Percentiles rank a stretch among this genome's conserved stretches.
phyloP scores from a whole-genome alignment of 2,329 filamentous ascomycete species.

The Cryphonectria radicalis region DNA sequence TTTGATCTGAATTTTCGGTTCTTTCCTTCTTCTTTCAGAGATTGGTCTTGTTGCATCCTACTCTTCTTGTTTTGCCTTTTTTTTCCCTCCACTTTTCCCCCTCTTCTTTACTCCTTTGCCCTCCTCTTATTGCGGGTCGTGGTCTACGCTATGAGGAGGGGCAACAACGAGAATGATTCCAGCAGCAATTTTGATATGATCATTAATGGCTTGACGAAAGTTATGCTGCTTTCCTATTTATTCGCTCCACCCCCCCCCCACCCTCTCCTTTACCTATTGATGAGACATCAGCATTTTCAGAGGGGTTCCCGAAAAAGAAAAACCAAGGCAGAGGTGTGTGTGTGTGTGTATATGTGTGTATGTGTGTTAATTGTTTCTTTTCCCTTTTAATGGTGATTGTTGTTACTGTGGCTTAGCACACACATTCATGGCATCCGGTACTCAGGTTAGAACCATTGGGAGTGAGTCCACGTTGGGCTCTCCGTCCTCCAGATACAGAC shows the following conservation, averaged over 20 bases:
- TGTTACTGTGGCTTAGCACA: neutral
- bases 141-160: neutral
- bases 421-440: neutral
- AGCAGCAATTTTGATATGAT: slow-evolving; percentile 5
- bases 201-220: slow-evolving; percentile 16
- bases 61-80: too few species aligned
- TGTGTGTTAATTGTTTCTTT: neutral
- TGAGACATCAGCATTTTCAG: slow-evolving; percentile 2
- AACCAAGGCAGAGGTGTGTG: slow-evolving; percentile 4
- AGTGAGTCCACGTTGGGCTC: neutral
- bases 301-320: neutral
- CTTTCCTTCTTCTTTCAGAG: neutral
- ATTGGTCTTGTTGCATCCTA: neutral
- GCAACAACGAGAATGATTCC: neutral
- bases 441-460: neutral
- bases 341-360: neutral
- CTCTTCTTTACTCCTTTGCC: neutral
- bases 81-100: too few species aligned
- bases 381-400: neutral
- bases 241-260: too few species aligned
- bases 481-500: neutral
- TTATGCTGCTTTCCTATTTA: neutral
- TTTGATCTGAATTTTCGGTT: neutral
- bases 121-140: neutral
- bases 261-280: neutral